A percentile compares a stretch with the other conserved stretches of the same genome.
These are phyloP conservation scores for Botrytis hyacinthi DNA, from an alignment of 2,329 filamentous ascomycete genomes.

Conservation along the genomic window DNA sequence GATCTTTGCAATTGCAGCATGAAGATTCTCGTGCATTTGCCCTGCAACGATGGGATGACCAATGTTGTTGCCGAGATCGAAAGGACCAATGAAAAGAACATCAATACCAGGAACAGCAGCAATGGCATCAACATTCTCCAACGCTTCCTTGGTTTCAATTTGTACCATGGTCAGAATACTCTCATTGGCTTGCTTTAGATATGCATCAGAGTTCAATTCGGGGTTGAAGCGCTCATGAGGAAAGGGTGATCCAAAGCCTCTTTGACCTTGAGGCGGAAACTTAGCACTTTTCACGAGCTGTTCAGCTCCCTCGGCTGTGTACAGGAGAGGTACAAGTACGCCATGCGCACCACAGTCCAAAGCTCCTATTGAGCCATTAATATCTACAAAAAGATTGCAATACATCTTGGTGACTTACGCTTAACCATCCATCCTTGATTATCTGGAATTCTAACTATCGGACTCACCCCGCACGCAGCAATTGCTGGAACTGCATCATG, in stretches of 20 bases:
- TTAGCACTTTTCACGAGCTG: slow-evolving; percentile 52
- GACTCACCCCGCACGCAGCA: slow-evolving; percentile 53
- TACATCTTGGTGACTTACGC: slow-evolving; percentile 42
- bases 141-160: slow-evolving; percentile 63
- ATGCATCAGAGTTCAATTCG: slow-evolving; percentile 51
- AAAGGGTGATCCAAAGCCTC: slow-evolving; percentile 57
- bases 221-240: slow-evolving; percentile 50
- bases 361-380: slow-evolving; percentile 44
- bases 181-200: slow-evolving; percentile 56
- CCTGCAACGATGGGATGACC: slow-evolving; percentile 60
- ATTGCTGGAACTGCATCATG: slow-evolving; percentile 57
- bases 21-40: slow-evolving; percentile 57
- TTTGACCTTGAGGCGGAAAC: slow-evolving; percentile 54
- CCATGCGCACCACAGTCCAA: slow-evolving; percentile 58
- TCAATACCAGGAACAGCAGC: slow-evolving; percentile 59
- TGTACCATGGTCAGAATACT: slow-evolving; percentile 63
- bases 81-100: slow-evolving; percentile 63
- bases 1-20: slow-evolving; percentile 57
- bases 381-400: slow-evolving; percentile 23
- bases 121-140: slow-evolving; percentile 60
- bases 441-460: slow-evolving; percentile 57
- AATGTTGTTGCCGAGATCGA: slow-evolving; percentile 63
- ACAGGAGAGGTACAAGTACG: slow-evolving; percentile 54
- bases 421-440: slow-evolving; percentile 57
- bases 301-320: slow-evolving; percentile 52